Conservation (phyloP, 2,329 filamentous ascomycete genomes). For the Cadophora malorum region DNA sequence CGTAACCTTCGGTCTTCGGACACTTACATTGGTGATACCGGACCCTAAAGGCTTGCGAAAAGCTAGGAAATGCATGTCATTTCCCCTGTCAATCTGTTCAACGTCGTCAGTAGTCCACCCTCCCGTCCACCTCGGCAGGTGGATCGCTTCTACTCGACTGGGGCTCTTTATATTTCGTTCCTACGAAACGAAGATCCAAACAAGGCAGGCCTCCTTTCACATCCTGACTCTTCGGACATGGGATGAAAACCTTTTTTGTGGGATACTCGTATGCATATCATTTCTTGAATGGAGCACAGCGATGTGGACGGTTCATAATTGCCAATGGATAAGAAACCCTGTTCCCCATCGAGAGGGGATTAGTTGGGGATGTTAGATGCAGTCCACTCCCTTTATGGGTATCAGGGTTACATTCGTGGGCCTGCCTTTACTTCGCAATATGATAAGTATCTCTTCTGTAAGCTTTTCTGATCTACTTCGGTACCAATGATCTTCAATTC, state of each 20-base stretch:
- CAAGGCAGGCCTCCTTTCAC: neutral
- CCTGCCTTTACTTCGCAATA: neutral
- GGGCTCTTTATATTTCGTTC: neutral
- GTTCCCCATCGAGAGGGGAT: neutral
- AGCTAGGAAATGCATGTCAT: constrained; percentile 14
- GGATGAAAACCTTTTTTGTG: neutral
- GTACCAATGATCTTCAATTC: neutral
- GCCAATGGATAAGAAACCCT: neutral
- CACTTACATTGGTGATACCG: neutral
- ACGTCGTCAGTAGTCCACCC: constrained; percentile 17
- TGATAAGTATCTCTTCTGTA: neutral
- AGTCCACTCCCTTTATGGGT: neutral
- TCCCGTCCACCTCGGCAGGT: constrained; percentile 17
- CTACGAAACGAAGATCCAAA: neutral
- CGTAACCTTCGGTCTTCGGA: neutral
- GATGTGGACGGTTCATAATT: constrained; percentile 2
- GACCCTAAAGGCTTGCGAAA: neutral
- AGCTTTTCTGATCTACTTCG: neutral
- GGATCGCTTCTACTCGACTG: neutral
- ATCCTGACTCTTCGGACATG: neutral
- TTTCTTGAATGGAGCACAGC: neutral
- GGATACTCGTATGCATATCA: neutral
- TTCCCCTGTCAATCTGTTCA: neutral
- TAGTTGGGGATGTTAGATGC: neutral
- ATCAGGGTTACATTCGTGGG: neutral